Evolutionary conservation across 768 basidiomycete genomes (phyloP).

Genomic region (Glaciozyma martinii): DNA sequence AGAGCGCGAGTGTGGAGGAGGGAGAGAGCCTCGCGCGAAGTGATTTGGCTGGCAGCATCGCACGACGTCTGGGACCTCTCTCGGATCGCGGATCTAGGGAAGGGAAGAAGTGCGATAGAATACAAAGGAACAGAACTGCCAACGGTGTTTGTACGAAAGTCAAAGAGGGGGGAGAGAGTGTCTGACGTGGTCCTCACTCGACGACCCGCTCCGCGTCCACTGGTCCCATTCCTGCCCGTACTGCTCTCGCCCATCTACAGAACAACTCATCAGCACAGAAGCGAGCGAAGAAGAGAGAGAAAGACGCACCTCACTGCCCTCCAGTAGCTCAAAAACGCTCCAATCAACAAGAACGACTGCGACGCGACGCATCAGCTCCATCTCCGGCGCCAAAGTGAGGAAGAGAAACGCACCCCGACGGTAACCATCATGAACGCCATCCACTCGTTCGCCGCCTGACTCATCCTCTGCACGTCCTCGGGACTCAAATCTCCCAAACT

Average conservation of each 20-base stretch:
- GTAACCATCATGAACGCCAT: constrained; percentile 87
- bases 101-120: not conserved
- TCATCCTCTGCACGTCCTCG: constrained; percentile 32
- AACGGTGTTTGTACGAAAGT: not conserved
- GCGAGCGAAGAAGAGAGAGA: not conserved
- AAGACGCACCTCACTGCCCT: constrained; percentile 19
- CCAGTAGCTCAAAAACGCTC: constrained; percentile 25
- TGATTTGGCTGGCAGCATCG: not conserved
- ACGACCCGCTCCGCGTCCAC: not conserved
- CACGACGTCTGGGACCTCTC: not conserved
- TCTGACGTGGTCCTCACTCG: not conserved
- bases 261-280: too few species aligned
- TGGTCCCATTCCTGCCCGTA: not conserved
- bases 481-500: constrained; percentile 30
- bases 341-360: constrained; percentile 26
- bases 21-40: not conserved
- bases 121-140: not conserved
- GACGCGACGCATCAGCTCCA: not conserved
- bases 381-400: too few species aligned
- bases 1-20: not conserved
- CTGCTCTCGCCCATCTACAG: not conserved
- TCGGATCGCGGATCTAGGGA: not conserved
- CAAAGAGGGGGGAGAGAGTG: not conserved
- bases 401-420: constrained; percentile 45
- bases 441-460: constrained; percentile 61